Base-by-base conservation (phyloP, 208 protist species). In the Leishmania gerbilli region DNA sequence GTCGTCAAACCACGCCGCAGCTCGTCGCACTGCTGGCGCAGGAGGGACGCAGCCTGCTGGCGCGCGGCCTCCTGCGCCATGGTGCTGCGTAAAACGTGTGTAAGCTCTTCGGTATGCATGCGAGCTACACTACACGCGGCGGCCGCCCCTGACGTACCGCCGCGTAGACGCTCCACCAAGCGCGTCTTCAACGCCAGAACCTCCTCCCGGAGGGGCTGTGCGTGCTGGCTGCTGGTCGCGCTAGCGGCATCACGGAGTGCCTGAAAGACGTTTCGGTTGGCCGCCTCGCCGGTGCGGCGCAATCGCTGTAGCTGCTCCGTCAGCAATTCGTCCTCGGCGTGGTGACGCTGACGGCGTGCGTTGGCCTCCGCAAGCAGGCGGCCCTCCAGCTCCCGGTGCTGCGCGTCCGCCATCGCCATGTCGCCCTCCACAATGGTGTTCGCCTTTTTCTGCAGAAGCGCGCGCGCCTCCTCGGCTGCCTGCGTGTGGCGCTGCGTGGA, bases 31-130 rank as follows among this genome's bases (percentile, higher is more conserved):
- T 74, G 80, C 51, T 82, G 79, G 13, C 87, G 84, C 34, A 64
- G 60, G 1, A 84, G 42, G 47, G 74, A 76, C 19, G 64, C 76
- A 27, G 79, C 80, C 21, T 83, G 37, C 71, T 90, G 85, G 21
- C 68, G 74, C n/a, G 85, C 79, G 15, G 83, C 69, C 8, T 77
- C 71, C 45, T 87, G 74, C 11, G 89, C 65, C 40, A 87, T 60
- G 0, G 71, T 17, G 60, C 56, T 75, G 31, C 72, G 60, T 49
- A 92, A 15, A n/a, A 79, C 77, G 71, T 87, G 87, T 15, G 83
- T 55, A 40, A 88, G 84, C 56, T 95, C 91, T 56, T 92, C 86
- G 34, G 85, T 56, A 51, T 82, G 81, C 87, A 91, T 89, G 42
- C 71, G 79, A 49, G 74, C 55, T 27, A 49, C 62, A 49, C 78